Evolutionary conservation across 306 rosid species (phyloP).

Genomic region (Arachis stenosperma): DNA sequence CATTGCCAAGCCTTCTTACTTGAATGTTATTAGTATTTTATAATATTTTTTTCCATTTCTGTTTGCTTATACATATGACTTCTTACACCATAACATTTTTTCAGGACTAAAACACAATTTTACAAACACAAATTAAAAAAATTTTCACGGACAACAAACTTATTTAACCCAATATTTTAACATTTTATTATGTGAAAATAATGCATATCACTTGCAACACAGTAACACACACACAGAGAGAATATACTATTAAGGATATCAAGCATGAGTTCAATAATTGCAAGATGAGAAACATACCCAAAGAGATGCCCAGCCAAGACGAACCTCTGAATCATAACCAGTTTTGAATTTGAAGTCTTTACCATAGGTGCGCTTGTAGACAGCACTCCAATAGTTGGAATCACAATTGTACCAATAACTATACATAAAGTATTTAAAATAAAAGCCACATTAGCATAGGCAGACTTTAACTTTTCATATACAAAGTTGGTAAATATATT

Average conservation of each 20-base stretch:
- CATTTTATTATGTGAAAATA: neutral
- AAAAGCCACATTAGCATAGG: slow-evolving; percentile 21
- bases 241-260: neutral
- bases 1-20: too few relatives aligned
- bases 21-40: too few relatives aligned
- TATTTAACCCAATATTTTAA: too few relatives aligned
- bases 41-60: too few relatives aligned
- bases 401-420: slow-evolving; percentile 94
- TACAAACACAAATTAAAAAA: too few relatives aligned
- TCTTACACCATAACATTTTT: too few relatives aligned
- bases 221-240: too few relatives aligned
- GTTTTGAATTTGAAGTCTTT: slow-evolving; percentile 91
- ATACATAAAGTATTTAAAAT: slow-evolving; percentile 37
- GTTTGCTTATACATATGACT: too few relatives aligned
- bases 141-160: too few relatives aligned
- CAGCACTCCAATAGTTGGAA: slow-evolving; percentile 90
- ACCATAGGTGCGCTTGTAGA: slow-evolving; percentile 87
- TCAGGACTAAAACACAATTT: too few relatives aligned
- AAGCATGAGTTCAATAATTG: slow-evolving; percentile 19
- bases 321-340: slow-evolving; percentile 93
- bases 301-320: slow-evolving; percentile 98
- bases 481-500: slow-evolving; percentile 3
- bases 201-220: too few relatives aligned
- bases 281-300: slow-evolving; percentile 73
- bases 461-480: neutral